Evolutionary conservation across 352 stramenopile genomes (phyloP), one percentile per base, ranked within the genome.

Genomic region (Phytophthora capsici): DNA sequence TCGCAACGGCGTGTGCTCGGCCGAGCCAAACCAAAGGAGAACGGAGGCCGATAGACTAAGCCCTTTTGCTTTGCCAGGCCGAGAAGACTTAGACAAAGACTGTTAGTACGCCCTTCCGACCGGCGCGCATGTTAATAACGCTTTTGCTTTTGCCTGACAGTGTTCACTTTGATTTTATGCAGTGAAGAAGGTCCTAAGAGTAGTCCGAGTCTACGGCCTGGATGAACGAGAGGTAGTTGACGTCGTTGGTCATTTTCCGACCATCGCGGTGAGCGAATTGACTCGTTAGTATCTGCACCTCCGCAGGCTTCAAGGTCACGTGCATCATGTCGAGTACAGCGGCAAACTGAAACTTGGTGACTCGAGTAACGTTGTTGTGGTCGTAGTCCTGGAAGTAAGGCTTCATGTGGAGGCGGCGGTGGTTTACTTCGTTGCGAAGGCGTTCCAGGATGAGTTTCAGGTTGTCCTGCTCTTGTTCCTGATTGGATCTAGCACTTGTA

Each of bases 361-460:
- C 85, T 30, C 75, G 81, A 2, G 71, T 82, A 52, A 86, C 70
- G 32, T 75, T 81, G 68, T 87, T 95, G 67, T 88, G 82, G 70
- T 94, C 85, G 65, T 94, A 94, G 69, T 95, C 85, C 62, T 94
- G 82, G 66, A 93, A 94, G 66, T 93, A 94, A 22, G 87, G 84
- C 73, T 95, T 95, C 80, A 95, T 90, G 71, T 94, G 80, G 17
- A 94, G 44, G 2, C 85, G 80, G 1, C 82, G 80, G 36, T 87
- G 75, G 58, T 80, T 84, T 17, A 94, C 80, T 45, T 89, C 80
- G 20, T 61, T 71, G 2, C 78, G 78, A 22, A 93, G 38, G 19
- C 63, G 74, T 32, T 74, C 77, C 8, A 93, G 50, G 0, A 90
- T 57, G 2, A 53, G 63, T n/a, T 59, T 49, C 38, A 45, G 19